These are phyloP conservation scores for Boletus sp. DNA, from an alignment of 768 basidiomycete species.

Conservation along the genomic window DNA sequence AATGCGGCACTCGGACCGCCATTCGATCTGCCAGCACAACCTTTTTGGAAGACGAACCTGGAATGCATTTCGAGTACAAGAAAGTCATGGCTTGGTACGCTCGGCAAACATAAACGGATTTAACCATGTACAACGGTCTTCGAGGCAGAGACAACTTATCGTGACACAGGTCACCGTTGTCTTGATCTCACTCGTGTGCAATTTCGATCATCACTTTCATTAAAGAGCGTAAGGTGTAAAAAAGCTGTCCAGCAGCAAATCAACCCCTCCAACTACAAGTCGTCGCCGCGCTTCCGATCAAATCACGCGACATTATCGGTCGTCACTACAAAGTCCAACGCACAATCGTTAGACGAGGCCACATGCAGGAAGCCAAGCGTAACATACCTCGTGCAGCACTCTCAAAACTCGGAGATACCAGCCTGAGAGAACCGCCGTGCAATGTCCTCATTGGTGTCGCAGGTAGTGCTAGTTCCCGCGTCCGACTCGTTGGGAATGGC, in stretches of 20 bases:
- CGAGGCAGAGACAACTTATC: neutral
- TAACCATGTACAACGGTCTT: neutral
- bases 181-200: neutral
- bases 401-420: slow-evolving; percentile 18
- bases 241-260: slow-evolving; percentile 17
- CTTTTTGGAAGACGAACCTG: too few species aligned
- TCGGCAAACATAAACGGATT: too few species aligned
- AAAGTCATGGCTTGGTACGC: too few species aligned
- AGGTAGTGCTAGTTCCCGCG: slow-evolving; percentile 19
- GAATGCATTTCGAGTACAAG: too few species aligned
- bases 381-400: neutral
- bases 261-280: slow-evolving; percentile 7
- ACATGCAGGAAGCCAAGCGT: neutral
- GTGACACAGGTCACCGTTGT: neutral
- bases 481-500: slow-evolving; percentile 24
- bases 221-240: slow-evolving; percentile 5
- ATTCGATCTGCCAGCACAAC: too few species aligned
- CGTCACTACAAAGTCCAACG: neutral
- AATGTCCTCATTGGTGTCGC: slow-evolving; percentile 17
- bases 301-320: neutral
- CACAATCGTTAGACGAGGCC: neutral
- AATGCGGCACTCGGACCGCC: too few species aligned
- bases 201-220: slow-evolving; percentile 1
- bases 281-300: slow-evolving; percentile 5
- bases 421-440: slow-evolving; percentile 18